Conservation (phyloP, 805 yeast species). For the Kodamaea lidongshanica region DNA sequence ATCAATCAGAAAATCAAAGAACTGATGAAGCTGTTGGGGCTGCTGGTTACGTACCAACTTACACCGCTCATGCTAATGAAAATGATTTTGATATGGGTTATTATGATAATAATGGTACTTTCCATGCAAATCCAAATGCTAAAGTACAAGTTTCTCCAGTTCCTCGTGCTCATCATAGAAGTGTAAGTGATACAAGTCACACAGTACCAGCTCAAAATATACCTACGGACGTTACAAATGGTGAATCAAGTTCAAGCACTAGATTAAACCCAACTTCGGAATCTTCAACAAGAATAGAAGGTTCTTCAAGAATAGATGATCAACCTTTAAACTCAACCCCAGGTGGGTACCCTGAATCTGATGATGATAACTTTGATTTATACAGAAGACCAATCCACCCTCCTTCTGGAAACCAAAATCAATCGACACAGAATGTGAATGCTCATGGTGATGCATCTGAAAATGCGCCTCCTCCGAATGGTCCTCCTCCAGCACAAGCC, state of each 20-base stretch:
- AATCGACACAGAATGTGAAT: too few relatives aligned
- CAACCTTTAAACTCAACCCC: too few relatives aligned
- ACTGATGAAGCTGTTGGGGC: conserved; percentile 37
- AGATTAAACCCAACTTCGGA: too few relatives aligned
- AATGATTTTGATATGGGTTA: conserved; percentile 75
- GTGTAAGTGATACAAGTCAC: conserved; percentile 9
- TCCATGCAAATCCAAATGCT: conserved; percentile 31
- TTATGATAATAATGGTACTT: conserved; percentile 57
- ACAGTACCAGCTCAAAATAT: conserved; percentile 13
- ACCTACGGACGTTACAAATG: conserved; percentile 7
- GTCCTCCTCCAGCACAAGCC: conserved; percentile 7
- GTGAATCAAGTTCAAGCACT: conserved; percentile 1
- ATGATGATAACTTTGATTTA: too few relatives aligned
- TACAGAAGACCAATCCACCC: too few relatives aligned
- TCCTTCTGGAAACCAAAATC: too few relatives aligned
- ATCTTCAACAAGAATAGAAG: too few relatives aligned
- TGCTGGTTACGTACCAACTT: conserved; percentile 54
- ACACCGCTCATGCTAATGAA: conserved; percentile 54
- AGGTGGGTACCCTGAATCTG: too few relatives aligned
- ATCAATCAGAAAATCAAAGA: conserved; percentile 31
- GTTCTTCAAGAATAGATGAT: too few relatives aligned
- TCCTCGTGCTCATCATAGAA: conserved; percentile 19
- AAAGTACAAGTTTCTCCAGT: conserved; percentile 15
- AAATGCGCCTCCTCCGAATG: neutral
- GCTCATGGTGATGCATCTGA: conserved; percentile 1